Evolutionary conservation across 78 protist species (phyloP), one percentile per base, ranked within the genome.

Genomic region (Dictyostelium citrinum): DNA sequence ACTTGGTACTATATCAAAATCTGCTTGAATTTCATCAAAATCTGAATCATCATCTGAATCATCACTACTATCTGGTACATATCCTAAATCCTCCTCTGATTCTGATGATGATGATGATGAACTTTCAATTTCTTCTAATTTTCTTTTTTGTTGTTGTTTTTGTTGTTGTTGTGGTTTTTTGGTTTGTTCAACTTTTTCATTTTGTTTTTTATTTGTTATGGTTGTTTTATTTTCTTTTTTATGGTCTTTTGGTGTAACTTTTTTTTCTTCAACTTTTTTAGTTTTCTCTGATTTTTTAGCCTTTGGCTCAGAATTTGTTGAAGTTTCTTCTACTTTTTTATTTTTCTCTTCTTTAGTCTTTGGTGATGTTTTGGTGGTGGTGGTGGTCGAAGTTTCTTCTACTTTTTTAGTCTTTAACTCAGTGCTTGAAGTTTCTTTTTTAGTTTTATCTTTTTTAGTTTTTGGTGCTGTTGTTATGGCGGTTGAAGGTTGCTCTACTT

Each of bases 1-100:
- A 35, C 81, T n/a, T n/a, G 74, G 81, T 49, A 33, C 31, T 27
- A 86, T 76, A 58, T 86, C 92, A 64, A 86, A 86, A 10, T 77
- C 80, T 3, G 80, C 92, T 51, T 46, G 64, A 45, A 86, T 76
- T 33, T 86, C 80, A 35, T 61, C 49, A 55, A 46, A 77, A 76
- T 60, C 68, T 17, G 58, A 60, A 5, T 77, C 82, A 20, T 51
- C 64, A 46, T n/a, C 58, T 33, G 68, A 75, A 20, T 81, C 84
- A 41, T 82, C 88, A 64, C 61, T 41, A 64, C 75, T 82, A 55
- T 49, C 67, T 35, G 72, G 74, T 17, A 80, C 72, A 27, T 24
- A 5, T 75, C 29, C 46, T 41, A 31, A n/a, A 31, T 75, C 81
- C 7, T 74, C 80, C n/a, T 37, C 51, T 20, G 39, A 51, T 41